A percentile compares a stretch with the other conserved stretches of the same genome.
phyloP scores from a whole-genome alignment of 208 protist genomes.

The Herpetomonas samuelpessoai region DNA sequence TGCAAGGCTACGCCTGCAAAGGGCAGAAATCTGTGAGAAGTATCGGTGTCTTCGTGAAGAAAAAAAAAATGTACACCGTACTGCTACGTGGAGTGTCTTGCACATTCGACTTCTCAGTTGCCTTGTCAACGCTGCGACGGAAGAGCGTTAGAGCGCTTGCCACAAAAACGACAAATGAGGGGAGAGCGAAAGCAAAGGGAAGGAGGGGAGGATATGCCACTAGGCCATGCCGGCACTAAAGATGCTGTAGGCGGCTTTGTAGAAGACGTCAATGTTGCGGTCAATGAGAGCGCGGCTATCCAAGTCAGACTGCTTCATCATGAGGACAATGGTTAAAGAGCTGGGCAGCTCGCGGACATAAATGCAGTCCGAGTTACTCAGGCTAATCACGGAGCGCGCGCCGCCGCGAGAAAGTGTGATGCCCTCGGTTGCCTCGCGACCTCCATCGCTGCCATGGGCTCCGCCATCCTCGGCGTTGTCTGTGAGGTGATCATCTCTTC shows the following conservation, averaged over 20 bases:
- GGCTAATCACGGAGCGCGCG: conserved; percentile 25
- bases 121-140: too few relatives aligned
- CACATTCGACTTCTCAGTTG: too few relatives aligned
- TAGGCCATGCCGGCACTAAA: conserved; percentile 39
- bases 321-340: conserved; percentile 82
- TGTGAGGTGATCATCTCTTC: neutral
- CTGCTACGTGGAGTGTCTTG: too few relatives aligned
- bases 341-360: conserved; percentile 86
- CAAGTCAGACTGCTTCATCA: conserved; percentile 76
- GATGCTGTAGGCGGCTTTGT: conserved; percentile 66
- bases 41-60: conserved; percentile 1
- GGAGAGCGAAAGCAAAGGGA: neutral
- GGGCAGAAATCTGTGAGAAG: too few relatives aligned
- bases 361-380: conserved; percentile 76
- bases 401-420: conserved; percentile 1
- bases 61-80: conserved; percentile 11
- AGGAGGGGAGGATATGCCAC: neutral
- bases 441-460: neutral
- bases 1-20: too few relatives aligned
- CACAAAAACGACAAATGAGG: too few relatives aligned
- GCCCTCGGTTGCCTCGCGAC: neutral
- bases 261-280: conserved; percentile 82
- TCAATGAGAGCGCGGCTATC: conserved; percentile 76
- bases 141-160: too few relatives aligned
- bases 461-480: neutral